phyloP scores from a whole-genome alignment of 768 basidiomycete species.

The Tricholoma furcatifolium region DNA sequence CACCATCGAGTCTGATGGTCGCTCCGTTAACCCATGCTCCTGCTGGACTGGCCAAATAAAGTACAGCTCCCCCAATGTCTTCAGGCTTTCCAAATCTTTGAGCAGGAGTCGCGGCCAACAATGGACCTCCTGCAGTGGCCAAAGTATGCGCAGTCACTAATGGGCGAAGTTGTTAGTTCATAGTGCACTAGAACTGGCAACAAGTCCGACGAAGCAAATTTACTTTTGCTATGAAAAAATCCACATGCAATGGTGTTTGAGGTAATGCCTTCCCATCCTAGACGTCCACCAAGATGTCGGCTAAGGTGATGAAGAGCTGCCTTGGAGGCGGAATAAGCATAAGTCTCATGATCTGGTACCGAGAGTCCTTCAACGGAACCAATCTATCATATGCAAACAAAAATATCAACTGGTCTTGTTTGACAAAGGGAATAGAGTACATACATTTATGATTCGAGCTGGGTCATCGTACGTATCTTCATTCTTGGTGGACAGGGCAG shows the following conservation, averaged over 20 bases:
- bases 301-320: slow-evolving; percentile 60
- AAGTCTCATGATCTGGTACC: slow-evolving; percentile 59
- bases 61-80: slow-evolving; percentile 61
- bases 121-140: slow-evolving; percentile 38
- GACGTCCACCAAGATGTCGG: slow-evolving; percentile 52
- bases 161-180: not conserved
- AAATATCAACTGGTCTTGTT: too few relatives aligned
- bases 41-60: slow-evolving; percentile 61
- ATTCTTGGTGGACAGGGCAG: slow-evolving; percentile 36
- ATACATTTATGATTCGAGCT: slow-evolving; percentile 60
- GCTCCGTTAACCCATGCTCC: slow-evolving; percentile 66
- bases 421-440: too few relatives aligned
- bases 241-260: slow-evolving; percentile 67
- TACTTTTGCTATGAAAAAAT: slow-evolving; percentile 43
- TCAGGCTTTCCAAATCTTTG: slow-evolving; percentile 59
- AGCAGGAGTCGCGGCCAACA: slow-evolving; percentile 45
- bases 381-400: slow-evolving; percentile 36
- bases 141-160: slow-evolving; percentile 58
- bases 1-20: slow-evolving; percentile 63
- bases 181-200: too few relatives aligned
- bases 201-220: not conserved
- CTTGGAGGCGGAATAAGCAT: slow-evolving; percentile 67
- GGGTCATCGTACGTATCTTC: slow-evolving; percentile 41
- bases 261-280: slow-evolving; percentile 56
- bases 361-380: slow-evolving; percentile 58